Base-by-base conservation (phyloP, 2,329 filamentous ascomycete species). In the Penicillium sp. region DNA sequence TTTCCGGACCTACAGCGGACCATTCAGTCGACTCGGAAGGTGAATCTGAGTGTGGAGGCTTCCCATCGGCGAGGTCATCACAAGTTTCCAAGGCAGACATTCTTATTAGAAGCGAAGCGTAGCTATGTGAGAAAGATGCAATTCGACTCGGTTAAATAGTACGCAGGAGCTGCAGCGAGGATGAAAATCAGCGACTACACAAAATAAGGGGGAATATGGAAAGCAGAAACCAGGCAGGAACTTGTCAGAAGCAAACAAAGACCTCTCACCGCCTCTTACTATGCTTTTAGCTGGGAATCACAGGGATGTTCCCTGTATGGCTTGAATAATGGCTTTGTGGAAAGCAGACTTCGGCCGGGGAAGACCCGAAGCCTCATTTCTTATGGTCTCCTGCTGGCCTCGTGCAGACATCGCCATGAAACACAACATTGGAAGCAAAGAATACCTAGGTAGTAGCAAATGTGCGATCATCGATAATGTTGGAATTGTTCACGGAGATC, bases 401-500 rank as follows among this genome's bases (percentile, higher is more conserved):
- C 44, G 31, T 46, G 29, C 44, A 6, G 33, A 10, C 24, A 50
- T 44, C 44, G 15, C 15, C 15, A 18, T 18, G 15, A 18, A 15
- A 46, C 6, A 15, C 25, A 40, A 9, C 10, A 27, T 5, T 3
- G 24, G 24, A 35, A 33, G 27, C 18, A 44, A 50, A 12, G 10
- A 32, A 20, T 18, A 18, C 15, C 15, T 18, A 18, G 15, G 15
- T 5, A 24, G 10, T 9, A 7, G 5, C 23, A 31, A 20, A 43
- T 10, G 24, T 28, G 33, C 43, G 47, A 35, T 52, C 47, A 66
- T 65, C 65, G 60, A 61, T 66, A 61, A 61, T 60, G 53, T 58
- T 18, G 15, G 15, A 60, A 59, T 60, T 59, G 46, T 58, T 47
- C 18, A 48, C 33, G 25, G 23, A 31, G 25, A 53, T 45, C 49